These are phyloP conservation scores for Eremothecium coryli DNA, from an alignment of 1,139 yeast species.

Conservation along the genomic window DNA sequence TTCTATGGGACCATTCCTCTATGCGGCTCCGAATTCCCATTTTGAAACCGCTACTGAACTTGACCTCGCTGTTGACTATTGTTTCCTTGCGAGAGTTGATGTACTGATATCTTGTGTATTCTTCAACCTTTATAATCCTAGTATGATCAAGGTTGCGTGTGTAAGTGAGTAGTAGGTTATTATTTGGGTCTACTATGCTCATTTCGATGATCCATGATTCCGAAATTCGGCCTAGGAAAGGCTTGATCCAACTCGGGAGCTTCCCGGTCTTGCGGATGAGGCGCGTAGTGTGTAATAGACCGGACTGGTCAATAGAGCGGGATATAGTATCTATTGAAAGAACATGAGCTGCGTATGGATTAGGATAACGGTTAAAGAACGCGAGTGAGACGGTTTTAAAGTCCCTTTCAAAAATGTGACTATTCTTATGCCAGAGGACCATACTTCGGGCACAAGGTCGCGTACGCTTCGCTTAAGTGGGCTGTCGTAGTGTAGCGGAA, in stretches of 20 bases:
- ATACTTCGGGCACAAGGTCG: too few species aligned
- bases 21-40: conserved; percentile 54
- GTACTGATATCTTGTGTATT: conserved; percentile 48
- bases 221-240: conserved; percentile 62
- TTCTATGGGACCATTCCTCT: conserved; percentile 72
- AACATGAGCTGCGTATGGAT: conserved; percentile 87
- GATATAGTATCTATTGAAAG: conserved; percentile 62
- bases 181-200: conserved; percentile 59
- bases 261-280: conserved; percentile 72
- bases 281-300: conserved; percentile 64
- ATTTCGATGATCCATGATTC: conserved; percentile 82
- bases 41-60: conserved; percentile 61
- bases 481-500: too few species aligned
- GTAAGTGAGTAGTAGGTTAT: conserved; percentile 53
- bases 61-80: conserved; percentile 40
- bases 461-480: too few species aligned
- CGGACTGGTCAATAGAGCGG: conserved; percentile 40
- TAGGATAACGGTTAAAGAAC: conserved; percentile 77
- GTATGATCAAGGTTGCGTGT: conserved; percentile 84
- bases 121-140: conserved; percentile 70
- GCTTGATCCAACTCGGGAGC: conserved; percentile 71
- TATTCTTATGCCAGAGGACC: conserved; percentile 58
- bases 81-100: conserved; percentile 18
- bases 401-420: conserved; percentile 50
- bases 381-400: conserved; percentile 72